Evolutionary conservation across 2,329 filamentous ascomycete genomes (phyloP), one percentile per base, ranked within the genome.

Genomic region (Nemania sp.): DNA sequence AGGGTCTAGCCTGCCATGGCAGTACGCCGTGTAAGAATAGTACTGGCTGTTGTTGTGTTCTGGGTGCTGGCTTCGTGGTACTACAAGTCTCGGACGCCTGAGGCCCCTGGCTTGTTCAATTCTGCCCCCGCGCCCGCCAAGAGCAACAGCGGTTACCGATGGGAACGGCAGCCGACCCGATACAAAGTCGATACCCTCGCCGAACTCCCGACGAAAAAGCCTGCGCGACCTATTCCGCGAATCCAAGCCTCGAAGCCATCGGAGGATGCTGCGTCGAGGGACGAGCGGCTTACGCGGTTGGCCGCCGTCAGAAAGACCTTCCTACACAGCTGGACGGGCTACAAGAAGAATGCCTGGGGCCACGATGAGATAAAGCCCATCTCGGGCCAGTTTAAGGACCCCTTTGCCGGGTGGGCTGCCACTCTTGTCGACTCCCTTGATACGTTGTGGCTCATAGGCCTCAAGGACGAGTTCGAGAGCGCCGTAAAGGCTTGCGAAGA

Each of bases 381-480:
- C 10, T 80, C 80, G 15, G 85, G 80, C 11, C 68, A 72, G 1
- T 76, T 73, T 50, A 79, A 80, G 46, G 81, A 88, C 66, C 81
- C 83, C 35, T 89, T 88, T 73, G 85, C 84, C 13, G 87, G 87
- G 21, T 89, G 87, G 87, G 85, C 83, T 6, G 87, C 87, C 4
- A 89, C 87, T 5, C 75, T 89, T 58, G 85, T 89, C n/a, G 87
- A 89, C 70, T 77, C 84, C 2, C 78, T 90, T 54, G 89, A 91
- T 70, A 86, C 86, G n/a, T 77, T 91, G 13, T 90, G 88, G 87
- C 88, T 91, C 65, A 87, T 91, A 83, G 88, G 83, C 3, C 67
- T 90, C 70, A 81, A 81, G 63, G 77, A 83, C 0, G 88, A 91
- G 59, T 91, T 91, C 68, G 79, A 84, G 34, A 79, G 84, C 65